A percentile compares a stretch with the other conserved stretches of the same genome.
Evolutionary conservation across 2,329 filamentous ascomycete species (phyloP).

Genomic region (Monosporascus sp.): DNA sequence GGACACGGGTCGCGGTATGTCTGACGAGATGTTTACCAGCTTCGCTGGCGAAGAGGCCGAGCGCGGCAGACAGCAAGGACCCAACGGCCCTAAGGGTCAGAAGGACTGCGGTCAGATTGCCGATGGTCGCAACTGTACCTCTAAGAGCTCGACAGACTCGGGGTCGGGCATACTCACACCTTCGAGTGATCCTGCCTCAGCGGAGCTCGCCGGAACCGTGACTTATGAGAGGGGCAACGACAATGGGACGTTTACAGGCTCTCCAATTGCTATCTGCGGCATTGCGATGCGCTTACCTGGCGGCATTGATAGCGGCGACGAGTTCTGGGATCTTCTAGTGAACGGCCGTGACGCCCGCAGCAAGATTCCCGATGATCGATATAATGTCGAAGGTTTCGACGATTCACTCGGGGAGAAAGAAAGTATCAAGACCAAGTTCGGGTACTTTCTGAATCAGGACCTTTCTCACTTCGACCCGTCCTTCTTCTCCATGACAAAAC

Average conservation of each 20-base stretch:
- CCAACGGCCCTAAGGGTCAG: not conserved
- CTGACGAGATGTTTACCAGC: not conserved
- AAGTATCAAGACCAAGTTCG: slow-evolving; percentile 2
- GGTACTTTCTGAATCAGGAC: slow-evolving; percentile 6
- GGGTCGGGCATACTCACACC: not conserved
- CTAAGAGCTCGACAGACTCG: not conserved
- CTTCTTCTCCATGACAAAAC: slow-evolving; percentile 16
- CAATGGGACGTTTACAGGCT: not conserved
- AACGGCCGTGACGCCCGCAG: slow-evolving; percentile 15
- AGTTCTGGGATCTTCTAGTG: slow-evolving; percentile 24
- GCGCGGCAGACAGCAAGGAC: not conserved
- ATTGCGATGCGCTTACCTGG: slow-evolving; percentile 22
- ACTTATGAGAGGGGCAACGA: not conserved
- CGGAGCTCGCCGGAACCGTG: not conserved
- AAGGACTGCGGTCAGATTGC: not conserved
- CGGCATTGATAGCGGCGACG: slow-evolving; percentile 11
- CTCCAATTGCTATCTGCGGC: slow-evolving; percentile 20
- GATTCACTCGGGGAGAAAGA: slow-evolving; percentile 10
- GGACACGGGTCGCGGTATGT: not conserved
- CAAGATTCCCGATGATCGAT: slow-evolving; percentile 16
- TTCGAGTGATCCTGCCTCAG: not conserved
- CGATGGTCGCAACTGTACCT: not conserved
- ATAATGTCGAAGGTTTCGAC: slow-evolving; percentile 16
- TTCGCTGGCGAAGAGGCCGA: not conserved
- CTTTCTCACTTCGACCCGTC: slow-evolving; percentile 13